phyloP scores from a whole-genome alignment of 306 rosid species.

The Myrica gale region DNA sequence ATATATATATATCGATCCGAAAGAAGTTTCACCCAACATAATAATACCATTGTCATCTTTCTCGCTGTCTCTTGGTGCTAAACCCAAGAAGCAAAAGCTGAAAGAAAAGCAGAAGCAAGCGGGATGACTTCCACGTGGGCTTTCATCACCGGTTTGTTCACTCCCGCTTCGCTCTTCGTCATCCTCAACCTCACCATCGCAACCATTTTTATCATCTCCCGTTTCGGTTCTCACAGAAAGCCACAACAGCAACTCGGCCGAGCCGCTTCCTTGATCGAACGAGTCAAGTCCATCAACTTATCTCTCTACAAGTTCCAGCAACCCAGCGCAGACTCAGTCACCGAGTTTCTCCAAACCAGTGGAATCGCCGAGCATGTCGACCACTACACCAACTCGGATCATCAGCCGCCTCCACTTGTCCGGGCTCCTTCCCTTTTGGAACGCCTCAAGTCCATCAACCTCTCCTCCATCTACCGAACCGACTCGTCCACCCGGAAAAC shows the following conservation, averaged over 20 bases:
- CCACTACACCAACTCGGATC: neutral
- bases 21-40: too few relatives aligned
- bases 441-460: conserved; percentile 44
- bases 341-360: neutral
- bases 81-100: neutral
- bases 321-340: neutral
- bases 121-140: conserved; percentile 21
- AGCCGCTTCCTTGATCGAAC: conserved; percentile 46
- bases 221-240: conserved; percentile 24
- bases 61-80: too few relatives aligned
- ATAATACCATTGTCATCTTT: too few relatives aligned
- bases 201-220: conserved; percentile 50
- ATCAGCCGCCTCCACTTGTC: conserved; percentile 12
- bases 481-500: conserved; percentile 23
- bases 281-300: conserved; percentile 50
- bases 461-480: conserved; percentile 31
- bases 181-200: conserved; percentile 67
- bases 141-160: conserved; percentile 46
- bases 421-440: conserved; percentile 50
- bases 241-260: conserved; percentile 28
- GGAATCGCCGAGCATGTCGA: neutral
- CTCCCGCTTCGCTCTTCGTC: conserved; percentile 64
- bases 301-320: conserved; percentile 21
- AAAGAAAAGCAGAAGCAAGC: neutral
- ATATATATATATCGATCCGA: too few relatives aligned